These are phyloP conservation scores for Rhizopogon roseolus DNA, from an alignment of 768 basidiomycete genomes.

Conservation along the genomic window DNA sequence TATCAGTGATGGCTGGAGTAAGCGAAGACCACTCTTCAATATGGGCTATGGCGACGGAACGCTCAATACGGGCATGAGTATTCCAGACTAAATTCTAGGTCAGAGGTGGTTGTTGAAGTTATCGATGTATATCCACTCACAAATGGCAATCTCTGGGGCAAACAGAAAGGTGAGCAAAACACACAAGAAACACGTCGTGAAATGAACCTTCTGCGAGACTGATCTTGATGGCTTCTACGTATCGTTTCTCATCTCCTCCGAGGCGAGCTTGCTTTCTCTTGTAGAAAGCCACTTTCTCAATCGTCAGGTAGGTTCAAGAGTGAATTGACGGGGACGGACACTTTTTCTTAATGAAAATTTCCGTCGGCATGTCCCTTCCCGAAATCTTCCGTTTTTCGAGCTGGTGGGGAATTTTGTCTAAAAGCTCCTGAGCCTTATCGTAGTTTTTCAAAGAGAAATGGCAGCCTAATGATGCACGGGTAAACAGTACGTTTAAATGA, in stretches of 20 bases:
- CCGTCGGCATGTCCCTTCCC: slow-evolving; percentile 70
- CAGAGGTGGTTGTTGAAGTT: neutral
- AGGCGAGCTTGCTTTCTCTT: slow-evolving; percentile 57
- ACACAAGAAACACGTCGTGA: neutral
- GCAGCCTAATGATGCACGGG: slow-evolving; percentile 41
- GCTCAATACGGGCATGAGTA: slow-evolving; percentile 57
- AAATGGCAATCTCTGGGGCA: slow-evolving; percentile 60
- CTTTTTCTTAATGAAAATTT: slow-evolving; percentile 75
- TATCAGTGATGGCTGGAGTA: slow-evolving; percentile 36
- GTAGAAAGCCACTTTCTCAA: slow-evolving; percentile 61
- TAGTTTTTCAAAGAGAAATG: slow-evolving; percentile 51
- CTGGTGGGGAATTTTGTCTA: slow-evolving; percentile 57
- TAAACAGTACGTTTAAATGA: neutral
- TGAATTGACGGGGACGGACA: slow-evolving; percentile 33
- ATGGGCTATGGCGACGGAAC: slow-evolving; percentile 50
- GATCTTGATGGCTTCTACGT: slow-evolving; percentile 53
- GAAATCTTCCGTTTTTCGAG: slow-evolving; percentile 57
- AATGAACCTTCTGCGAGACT: slow-evolving; percentile 64
- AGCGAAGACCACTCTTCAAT: slow-evolving; percentile 49
- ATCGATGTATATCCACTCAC: slow-evolving; percentile 34
- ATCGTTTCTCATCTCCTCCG: slow-evolving; percentile 49
- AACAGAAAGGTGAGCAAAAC: slow-evolving; percentile 3
- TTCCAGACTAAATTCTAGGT: slow-evolving; percentile 62
- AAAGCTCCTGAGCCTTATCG: slow-evolving; percentile 53
- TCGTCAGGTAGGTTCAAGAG: neutral